phyloP scores from a whole-genome alignment of 2,329 filamentous ascomycete species.

The Chaetoscypha palmicola region DNA sequence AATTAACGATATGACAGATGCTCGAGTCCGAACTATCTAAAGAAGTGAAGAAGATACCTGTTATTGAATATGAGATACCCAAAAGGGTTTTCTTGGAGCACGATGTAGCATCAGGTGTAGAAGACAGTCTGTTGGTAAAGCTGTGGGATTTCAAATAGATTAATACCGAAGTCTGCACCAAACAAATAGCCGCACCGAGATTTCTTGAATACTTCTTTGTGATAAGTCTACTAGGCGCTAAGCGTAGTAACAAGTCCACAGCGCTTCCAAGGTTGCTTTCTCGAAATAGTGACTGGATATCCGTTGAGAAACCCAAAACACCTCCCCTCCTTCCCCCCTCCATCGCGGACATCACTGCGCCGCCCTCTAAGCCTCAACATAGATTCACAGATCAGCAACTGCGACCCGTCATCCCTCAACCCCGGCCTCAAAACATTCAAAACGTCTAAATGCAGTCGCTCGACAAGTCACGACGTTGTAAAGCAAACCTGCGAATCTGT shows the following conservation, averaged over 20 bases:
- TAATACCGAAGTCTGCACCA: not conserved
- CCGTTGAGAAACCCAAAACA: no score
- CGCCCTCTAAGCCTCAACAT: conserved; percentile 17
- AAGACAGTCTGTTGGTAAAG: conserved; percentile 51
- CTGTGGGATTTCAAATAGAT: conserved; percentile 49
- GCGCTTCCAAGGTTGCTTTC: no score
- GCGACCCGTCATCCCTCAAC: conserved; percentile 6
- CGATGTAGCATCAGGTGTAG: conserved; percentile 39
- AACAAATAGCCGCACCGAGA: not conserved
- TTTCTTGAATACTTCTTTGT: not conserved
- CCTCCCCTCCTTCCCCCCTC: no score
- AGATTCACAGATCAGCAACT: conserved; percentile 20
- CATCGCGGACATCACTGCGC: no score
- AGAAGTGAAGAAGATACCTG: conserved; percentile 76
- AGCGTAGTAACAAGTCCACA: no score
- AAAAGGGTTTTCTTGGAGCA: conserved; percentile 35
- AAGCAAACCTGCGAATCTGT: conserved; percentile 19
- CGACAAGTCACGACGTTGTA: conserved; percentile 15
- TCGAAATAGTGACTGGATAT: no score
- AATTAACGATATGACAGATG: conserved; percentile 44
- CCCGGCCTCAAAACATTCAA: not conserved
- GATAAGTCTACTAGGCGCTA: not conserved
- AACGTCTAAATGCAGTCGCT: conserved; percentile 9
- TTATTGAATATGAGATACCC: conserved; percentile 90
- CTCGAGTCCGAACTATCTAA: conserved; percentile 78